Percentiles rank a stretch among this genome's conserved stretches.
Conservation (phyloP, 495 filamentous ascomycete genomes). For the Neurospora sp. region DNA sequence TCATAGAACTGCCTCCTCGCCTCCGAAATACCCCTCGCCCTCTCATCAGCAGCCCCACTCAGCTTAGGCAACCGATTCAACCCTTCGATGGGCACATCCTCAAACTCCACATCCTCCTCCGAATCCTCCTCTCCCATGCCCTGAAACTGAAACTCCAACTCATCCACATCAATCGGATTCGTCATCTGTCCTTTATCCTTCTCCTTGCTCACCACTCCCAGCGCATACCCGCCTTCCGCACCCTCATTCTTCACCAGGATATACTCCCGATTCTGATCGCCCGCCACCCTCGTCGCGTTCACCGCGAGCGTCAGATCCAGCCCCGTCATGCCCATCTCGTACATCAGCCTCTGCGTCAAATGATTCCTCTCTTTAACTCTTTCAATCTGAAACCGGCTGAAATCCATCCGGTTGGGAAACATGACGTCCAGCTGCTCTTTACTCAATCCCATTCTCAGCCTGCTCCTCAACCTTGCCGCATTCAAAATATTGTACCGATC, state of each 20-base stretch:
- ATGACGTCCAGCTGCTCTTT: conserved; percentile 92
- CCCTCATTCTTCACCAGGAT: conserved; percentile 91
- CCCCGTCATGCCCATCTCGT: conserved; percentile 80
- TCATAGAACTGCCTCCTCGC: conserved; percentile 9
- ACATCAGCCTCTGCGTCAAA: conserved; percentile 92
- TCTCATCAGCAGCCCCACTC: conserved; percentile 3
- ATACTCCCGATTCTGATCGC: conserved; percentile 87
- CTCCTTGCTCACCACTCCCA: conserved; percentile 80
- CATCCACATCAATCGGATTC: conserved; percentile 86
- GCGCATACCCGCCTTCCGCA: conserved; percentile 92
- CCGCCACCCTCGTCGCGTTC: conserved; percentile 61
- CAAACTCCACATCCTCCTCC: conserved; percentile 68
- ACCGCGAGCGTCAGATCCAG: conserved; percentile 53
- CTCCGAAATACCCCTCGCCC: conserved; percentile 5
- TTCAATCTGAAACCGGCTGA: conserved; percentile 93
- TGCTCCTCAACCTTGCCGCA: conserved; percentile 74
- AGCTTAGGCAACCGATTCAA: conserved; percentile 76
- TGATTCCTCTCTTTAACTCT: conserved; percentile 84
- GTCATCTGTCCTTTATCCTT: conserved; percentile 63
- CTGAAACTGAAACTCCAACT: conserved; percentile 49
- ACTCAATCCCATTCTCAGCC: conserved; percentile 87
- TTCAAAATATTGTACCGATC: conserved; percentile 97
- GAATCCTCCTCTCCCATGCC: conserved; percentile 38
- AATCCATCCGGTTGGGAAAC: conserved; percentile 98
- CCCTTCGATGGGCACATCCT: conserved; percentile 92